Conservation (phyloP, 805 yeast species). For the Brettanomyces custersianus region DNA sequence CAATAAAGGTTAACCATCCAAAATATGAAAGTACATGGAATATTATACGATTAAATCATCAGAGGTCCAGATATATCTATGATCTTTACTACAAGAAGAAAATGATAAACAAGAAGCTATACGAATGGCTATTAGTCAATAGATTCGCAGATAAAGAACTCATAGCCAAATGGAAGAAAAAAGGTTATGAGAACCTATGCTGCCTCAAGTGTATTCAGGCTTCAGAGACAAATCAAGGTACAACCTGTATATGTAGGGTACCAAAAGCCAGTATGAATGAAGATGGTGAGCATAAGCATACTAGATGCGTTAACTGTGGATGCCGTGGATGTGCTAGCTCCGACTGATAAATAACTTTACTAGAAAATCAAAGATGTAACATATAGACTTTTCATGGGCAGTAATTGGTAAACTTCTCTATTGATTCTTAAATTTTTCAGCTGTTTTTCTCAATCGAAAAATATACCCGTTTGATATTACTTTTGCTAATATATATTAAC, state of each 20-base stretch:
- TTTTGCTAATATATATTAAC: no score
- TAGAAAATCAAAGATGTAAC: no score
- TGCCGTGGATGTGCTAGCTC: conserved; percentile 78
- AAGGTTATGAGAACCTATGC: conserved; percentile 79
- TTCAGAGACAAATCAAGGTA: conserved; percentile 51
- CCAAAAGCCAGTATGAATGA: conserved; percentile 47
- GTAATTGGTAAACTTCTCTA: no score
- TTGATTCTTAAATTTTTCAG: no score
- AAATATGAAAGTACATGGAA: conserved; percentile 61
- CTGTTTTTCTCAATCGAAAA: no score
- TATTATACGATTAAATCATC: conserved; percentile 61
- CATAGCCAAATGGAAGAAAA: conserved; percentile 57
- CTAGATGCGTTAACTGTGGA: conserved; percentile 73
- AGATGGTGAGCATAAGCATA: conserved; percentile 20
- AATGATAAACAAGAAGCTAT: conserved; percentile 56
- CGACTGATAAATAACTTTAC: no score
- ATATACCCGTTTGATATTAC: no score
- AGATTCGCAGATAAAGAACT: conserved; percentile 58
- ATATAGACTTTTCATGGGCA: no score
- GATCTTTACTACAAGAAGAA: conserved; percentile 64
- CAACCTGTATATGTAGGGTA: conserved; percentile 79
- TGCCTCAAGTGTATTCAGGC: conserved; percentile 71
- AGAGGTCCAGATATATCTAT: conserved; percentile 66
- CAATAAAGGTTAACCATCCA: conserved; percentile 33
- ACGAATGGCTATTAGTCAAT: conserved; percentile 64